Evolutionary conservation across 192 early-diverging fungal species (phyloP).

Genomic region (Spinellus fusiger): DNA sequence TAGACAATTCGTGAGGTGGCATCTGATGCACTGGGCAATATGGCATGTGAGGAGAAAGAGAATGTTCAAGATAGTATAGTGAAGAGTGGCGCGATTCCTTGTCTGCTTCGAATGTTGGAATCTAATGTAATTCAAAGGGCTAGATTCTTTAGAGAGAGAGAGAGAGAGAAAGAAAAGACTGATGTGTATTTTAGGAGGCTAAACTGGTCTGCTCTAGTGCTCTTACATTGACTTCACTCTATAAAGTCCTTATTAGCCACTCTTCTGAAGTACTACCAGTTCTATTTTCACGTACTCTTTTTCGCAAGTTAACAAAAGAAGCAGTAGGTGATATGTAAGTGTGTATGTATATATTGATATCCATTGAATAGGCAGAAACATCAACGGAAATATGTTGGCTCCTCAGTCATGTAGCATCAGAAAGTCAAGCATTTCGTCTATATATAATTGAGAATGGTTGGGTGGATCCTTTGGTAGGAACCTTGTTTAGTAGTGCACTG

Average conservation of each 20-base stretch:
- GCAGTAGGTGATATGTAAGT: too few relatives aligned
- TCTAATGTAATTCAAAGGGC: constrained; percentile 25
- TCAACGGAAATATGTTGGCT: constrained; percentile 66
- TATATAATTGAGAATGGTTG: constrained; percentile 34
- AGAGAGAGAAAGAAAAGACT: background rate
- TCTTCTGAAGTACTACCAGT: too few relatives aligned
- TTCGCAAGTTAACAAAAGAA: too few relatives aligned
- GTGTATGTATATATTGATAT: too few relatives aligned
- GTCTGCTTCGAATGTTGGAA: constrained; percentile 66
- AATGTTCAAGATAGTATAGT: constrained; percentile 69
- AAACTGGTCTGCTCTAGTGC: background rate
- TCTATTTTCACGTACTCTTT: too few relatives aligned
- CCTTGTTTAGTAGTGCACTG: background rate
- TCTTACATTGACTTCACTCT: constrained; percentile 12
- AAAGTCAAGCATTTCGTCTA: constrained; percentile 40
- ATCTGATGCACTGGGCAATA: constrained; percentile 90
- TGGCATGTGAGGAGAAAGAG: constrained; percentile 78
- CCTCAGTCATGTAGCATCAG: constrained; percentile 54
- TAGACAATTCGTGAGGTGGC: constrained; percentile 79
- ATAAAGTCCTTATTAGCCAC: too few relatives aligned
- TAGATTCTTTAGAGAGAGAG: background rate
- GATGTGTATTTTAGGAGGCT: background rate
- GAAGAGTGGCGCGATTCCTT: constrained; percentile 65
- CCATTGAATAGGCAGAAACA: constrained; percentile 44
- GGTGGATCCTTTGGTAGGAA: constrained; percentile 21